phyloP scores from a whole-genome alignment of 1,139 yeast species.

The Pneumocystis oryctolagi region DNA sequence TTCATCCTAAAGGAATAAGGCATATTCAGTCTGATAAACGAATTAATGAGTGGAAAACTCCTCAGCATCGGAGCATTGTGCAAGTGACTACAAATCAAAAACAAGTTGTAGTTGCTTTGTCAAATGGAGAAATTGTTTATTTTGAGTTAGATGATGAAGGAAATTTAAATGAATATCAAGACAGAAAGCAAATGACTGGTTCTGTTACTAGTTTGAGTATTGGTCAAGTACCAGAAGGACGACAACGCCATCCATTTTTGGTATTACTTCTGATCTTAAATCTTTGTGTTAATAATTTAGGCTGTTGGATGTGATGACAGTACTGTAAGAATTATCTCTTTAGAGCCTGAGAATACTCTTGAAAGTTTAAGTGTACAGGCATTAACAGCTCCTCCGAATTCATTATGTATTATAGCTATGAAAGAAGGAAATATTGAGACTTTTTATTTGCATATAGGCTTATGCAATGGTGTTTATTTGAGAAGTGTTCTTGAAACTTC shows the following conservation, averaged over 20 bases:
- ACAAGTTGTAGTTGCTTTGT: slow-evolving; percentile 57
- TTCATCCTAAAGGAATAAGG: slow-evolving; percentile 57
- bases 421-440: slow-evolving; percentile 18
- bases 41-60: slow-evolving; percentile 64
- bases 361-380: slow-evolving; percentile 55
- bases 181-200: slow-evolving; percentile 41
- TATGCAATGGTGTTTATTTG: slow-evolving; percentile 68
- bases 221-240: slow-evolving; percentile 38
- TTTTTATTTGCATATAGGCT: slow-evolving; percentile 53
- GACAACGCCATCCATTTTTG: slow-evolving; percentile 40
- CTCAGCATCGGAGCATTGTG: slow-evolving; percentile 54
- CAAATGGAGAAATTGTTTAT: slow-evolving; percentile 63
- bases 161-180: slow-evolving; percentile 55
- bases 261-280: neutral
- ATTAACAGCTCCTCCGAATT: slow-evolving; percentile 42
- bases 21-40: slow-evolving; percentile 35
- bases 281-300: neutral
- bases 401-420: slow-evolving; percentile 35
- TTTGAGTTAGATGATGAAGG: slow-evolving; percentile 58
- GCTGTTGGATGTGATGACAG: slow-evolving; percentile 62
- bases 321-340: slow-evolving; percentile 53
- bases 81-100: slow-evolving; percentile 47
- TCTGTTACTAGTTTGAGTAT: slow-evolving; percentile 41
- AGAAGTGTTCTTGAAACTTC: slow-evolving; percentile 42
- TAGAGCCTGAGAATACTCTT: slow-evolving; percentile 47